Conservation (phyloP, 2,329 filamentous ascomycete genomes). For the Claviceps digitariae region DNA sequence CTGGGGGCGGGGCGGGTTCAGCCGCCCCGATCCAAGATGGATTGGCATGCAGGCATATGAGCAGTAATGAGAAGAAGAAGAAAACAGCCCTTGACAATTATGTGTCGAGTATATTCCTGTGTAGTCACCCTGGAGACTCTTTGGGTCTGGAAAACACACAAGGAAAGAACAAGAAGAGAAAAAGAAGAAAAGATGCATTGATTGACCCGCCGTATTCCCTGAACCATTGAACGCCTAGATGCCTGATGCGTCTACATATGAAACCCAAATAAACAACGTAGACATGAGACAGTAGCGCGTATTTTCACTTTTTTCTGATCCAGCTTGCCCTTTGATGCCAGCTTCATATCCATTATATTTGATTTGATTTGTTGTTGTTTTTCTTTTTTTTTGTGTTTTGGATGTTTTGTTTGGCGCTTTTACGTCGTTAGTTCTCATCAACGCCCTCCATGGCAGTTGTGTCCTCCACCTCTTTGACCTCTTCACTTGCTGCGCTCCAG, state of each 20-base stretch:
- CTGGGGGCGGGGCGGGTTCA: not conserved
- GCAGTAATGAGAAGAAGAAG: not conserved
- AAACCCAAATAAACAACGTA: constrained; percentile 4
- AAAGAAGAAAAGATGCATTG: constrained; percentile 15
- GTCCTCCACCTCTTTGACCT: constrained; percentile 43
- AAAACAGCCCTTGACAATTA: not conserved
- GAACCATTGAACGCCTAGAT: constrained; percentile 22
- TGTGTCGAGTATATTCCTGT: constrained; percentile 5
- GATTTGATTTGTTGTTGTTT: not conserved
- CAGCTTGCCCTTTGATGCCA: constrained; percentile 6
- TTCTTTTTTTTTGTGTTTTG: not conserved
- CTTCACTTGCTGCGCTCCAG: constrained; percentile 45
- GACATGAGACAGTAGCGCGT: constrained; percentile 1
- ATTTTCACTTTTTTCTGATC: not conserved
- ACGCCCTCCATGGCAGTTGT: constrained; percentile 25
- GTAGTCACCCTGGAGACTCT: constrained; percentile 14
- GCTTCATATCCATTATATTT: too few species aligned
- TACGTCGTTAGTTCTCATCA: constrained; percentile 11
- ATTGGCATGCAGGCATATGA: not conserved
- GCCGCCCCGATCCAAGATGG: not conserved
- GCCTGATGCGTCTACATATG: not conserved
- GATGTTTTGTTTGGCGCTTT: not conserved
- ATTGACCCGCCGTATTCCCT: constrained; percentile 15
- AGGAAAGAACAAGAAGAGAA: constrained; percentile 7
- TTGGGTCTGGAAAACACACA: constrained; percentile 2